Percentiles rank a stretch among this genome's conserved stretches.
Evolutionary conservation across 2,329 filamentous ascomycete genomes (phyloP).

Genomic region (Paradendryphiella salina): DNA sequence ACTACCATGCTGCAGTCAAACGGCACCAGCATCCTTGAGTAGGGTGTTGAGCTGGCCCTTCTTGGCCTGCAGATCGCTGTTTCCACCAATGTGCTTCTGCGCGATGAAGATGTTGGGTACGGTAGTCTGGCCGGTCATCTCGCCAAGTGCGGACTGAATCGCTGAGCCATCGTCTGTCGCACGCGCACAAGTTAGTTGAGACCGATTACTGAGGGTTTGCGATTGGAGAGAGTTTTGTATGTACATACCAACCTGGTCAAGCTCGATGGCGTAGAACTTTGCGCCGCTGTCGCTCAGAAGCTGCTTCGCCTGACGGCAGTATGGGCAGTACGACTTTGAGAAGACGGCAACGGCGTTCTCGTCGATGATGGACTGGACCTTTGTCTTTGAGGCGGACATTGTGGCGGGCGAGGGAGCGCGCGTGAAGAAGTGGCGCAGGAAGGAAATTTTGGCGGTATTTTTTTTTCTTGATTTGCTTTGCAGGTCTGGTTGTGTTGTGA

Average conservation of each 20-base stretch:
- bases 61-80: slow-evolving; percentile 79
- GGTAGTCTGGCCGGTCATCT: slow-evolving; percentile 80
- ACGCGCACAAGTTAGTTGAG: neutral
- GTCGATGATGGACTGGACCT: slow-evolving; percentile 84
- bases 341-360: slow-evolving; percentile 92
- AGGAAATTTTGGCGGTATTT: slow-evolving; percentile 59
- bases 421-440: slow-evolving; percentile 74
- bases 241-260: slow-evolving; percentile 78
- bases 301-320: slow-evolving; percentile 80
- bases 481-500: slow-evolving; percentile 3
- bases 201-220: neutral
- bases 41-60: slow-evolving; percentile 66
- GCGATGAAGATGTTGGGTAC: slow-evolving; percentile 96
- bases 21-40: slow-evolving; percentile 65
- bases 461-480: too few species aligned
- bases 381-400: slow-evolving; percentile 82
- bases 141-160: slow-evolving; percentile 79
- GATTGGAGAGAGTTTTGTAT: neutral
- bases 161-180: slow-evolving; percentile 73
- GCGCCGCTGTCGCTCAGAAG: slow-evolving; percentile 71
- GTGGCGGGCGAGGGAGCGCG: slow-evolving; percentile 61
- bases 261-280: slow-evolving; percentile 75
- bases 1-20: slow-evolving; percentile 49
- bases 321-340: slow-evolving; percentile 95
- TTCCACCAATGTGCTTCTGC: slow-evolving; percentile 91